Base-by-base conservation (phyloP, 192 early-diverging fungal species). In the Gamsiella multidivaricata region DNA sequence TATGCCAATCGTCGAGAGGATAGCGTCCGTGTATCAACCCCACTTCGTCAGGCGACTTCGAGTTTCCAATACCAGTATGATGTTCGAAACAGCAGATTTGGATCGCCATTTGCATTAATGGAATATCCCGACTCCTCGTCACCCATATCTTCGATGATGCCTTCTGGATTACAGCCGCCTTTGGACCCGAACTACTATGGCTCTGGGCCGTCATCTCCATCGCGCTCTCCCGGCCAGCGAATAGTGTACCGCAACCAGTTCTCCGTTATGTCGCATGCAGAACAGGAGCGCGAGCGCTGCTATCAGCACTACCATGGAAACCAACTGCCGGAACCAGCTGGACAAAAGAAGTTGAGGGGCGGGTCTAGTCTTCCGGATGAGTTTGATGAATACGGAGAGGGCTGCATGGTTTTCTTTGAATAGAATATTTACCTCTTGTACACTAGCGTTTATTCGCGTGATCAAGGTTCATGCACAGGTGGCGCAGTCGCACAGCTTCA, bases 371-470 rank as follows among this genome's bases (percentile, higher is more conserved):
- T 78, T 28, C 37, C 42, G 15, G 64, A 62, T 2, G 74, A 53
- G 12, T 63, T 58, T 50, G 74, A 78, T 23, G 74, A 78, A 41
- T 78, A 78, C 58, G 74, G 74, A 1, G 65, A 68, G 36, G 74
- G 61, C 6, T 68, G 65, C 36, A 63, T 78, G 60, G 65, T 78
- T 2, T 78, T 50, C 43, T 28, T 78, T 32, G 74, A 78, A 12
- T 78, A 69, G 25, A 41, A 14, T 41, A n/a, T n/a, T n/a, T n/a
- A n/a, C n/a, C n/a, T n/a, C n/a, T n/a, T n/a, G n/a, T n/a, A n/a
- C n/a, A n/a, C n/a, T n/a, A n/a, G n/a, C n/a, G n/a, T n/a, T n/a
- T n/a, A n/a, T n/a, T n/a, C n/a, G n/a, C n/a, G n/a, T n/a, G n/a
- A n/a, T n/a, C n/a, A n/a, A n/a, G n/a, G n/a, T n/a, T n/a, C n/a